These are phyloP conservation scores for Spirogloea muscicola DNA, from an alignment of 139 green algal genomes.

Conservation along the genomic window DNA sequence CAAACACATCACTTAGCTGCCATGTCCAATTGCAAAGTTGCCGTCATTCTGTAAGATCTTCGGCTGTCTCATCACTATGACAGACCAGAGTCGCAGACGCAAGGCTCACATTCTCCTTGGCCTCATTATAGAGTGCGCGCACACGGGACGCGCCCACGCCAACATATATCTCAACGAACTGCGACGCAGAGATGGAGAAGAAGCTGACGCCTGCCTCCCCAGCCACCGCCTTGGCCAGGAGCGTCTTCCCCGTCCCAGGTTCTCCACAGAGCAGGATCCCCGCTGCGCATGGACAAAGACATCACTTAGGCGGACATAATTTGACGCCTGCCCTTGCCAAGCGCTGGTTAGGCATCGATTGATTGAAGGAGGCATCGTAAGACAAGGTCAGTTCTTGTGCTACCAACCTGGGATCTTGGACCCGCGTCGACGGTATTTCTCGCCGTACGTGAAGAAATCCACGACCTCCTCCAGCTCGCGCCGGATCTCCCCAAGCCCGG, in stretches of 20 bases:
- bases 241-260: conserved; percentile 77
- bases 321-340: no score
- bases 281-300: no score
- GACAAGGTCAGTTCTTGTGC: no score
- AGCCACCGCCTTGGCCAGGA: conserved; percentile 69
- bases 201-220: conserved; percentile 79
- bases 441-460: conserved; percentile 82
- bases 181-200: conserved; percentile 84
- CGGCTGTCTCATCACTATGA: no score
- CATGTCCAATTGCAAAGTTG: no score
- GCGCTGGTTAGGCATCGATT: no score
- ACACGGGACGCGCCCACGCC: conserved; percentile 93
- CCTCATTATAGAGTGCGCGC: conserved; percentile 78
- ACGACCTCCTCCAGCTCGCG: conserved; percentile 71
- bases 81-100: no score
- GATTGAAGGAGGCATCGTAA: no score
- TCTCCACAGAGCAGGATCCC: conserved; percentile 90
- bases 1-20: no score
- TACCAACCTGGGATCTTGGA: conserved; percentile 81
- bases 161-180: conserved; percentile 97
- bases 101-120: conserved; percentile 65
- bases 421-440: conserved; percentile 65
- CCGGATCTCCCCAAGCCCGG: conserved; percentile 76
- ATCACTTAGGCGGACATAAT: no score
- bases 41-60: no score